These are phyloP conservation scores for Colletotrichum spaethianum DNA, from an alignment of 2,329 filamentous ascomycete genomes.

Conservation along the genomic window DNA sequence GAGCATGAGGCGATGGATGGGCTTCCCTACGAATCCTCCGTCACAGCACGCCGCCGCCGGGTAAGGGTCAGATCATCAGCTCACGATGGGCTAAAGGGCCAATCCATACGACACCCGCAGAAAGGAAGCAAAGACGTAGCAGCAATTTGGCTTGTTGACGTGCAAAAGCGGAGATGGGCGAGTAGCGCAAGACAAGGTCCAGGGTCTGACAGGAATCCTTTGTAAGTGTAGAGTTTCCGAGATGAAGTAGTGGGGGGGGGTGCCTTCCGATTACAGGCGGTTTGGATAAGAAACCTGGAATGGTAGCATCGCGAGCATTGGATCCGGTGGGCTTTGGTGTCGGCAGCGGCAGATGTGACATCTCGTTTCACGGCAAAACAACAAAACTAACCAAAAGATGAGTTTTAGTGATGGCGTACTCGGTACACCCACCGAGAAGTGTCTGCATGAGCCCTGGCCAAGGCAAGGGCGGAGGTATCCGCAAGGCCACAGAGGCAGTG, in stretches of 20 bases:
- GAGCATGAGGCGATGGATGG: slow-evolving; percentile 23
- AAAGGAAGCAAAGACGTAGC: slow-evolving; percentile 29
- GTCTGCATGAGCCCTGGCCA: slow-evolving; percentile 11
- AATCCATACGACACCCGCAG: slow-evolving; percentile 36
- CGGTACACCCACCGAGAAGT: background rate
- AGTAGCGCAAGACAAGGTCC: slow-evolving; percentile 39
- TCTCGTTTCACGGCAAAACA: background rate
- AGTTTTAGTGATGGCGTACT: background rate
- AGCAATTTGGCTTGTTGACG: slow-evolving; percentile 18
- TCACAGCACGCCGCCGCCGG: slow-evolving; percentile 25
- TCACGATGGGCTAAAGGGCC: slow-evolving; percentile 11
- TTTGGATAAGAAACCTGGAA: slow-evolving; percentile 26
- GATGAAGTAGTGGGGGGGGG: slow-evolving; percentile 34
- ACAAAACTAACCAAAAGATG: background rate
- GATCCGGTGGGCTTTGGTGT: background rate
- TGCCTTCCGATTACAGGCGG: slow-evolving; percentile 9
- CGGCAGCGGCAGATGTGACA: slow-evolving; percentile 3
- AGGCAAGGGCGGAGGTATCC: background rate
- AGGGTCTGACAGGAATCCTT: slow-evolving; percentile 26
- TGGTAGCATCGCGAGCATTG: slow-evolving; percentile 3
- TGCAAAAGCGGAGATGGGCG: slow-evolving; percentile 35
- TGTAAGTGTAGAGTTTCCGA: slow-evolving; percentile 36
- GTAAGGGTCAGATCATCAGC: background rate
- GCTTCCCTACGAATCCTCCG: slow-evolving; percentile 20
- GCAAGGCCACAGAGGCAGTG: slow-evolving; percentile 9